Conservation (phyloP, 2,329 filamentous ascomycete genomes). For the Lomentospora prolificans region DNA sequence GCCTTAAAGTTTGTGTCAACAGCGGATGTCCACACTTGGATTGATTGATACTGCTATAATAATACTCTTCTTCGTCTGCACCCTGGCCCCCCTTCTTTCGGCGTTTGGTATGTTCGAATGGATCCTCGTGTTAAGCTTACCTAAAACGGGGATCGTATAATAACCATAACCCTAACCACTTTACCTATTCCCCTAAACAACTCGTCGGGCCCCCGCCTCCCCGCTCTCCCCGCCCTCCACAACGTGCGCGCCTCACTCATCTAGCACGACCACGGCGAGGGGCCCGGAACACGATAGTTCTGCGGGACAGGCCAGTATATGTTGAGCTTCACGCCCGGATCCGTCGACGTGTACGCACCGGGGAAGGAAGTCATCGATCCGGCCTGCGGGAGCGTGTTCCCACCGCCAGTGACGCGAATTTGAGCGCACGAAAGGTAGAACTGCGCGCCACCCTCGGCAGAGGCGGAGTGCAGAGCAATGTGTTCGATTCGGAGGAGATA, state of each 20-base stretch:
- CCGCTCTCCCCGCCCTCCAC: background rate
- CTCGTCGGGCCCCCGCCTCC: background rate
- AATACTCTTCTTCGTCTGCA: no score
- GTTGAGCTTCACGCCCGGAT: slow-evolving; percentile 29
- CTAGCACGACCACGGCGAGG: background rate
- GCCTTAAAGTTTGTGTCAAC: no score
- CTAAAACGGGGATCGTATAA: no score
- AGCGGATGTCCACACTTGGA: no score
- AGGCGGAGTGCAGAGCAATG: slow-evolving; percentile 34
- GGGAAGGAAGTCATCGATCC: slow-evolving; percentile 23
- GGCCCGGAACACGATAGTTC: slow-evolving; percentile 17
- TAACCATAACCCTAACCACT: background rate
- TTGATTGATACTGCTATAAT: no score
- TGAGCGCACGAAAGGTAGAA: slow-evolving; percentile 32
- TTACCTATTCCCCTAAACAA: slow-evolving; percentile 9
- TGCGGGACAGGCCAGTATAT: slow-evolving; percentile 30
- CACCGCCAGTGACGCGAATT: slow-evolving; percentile 29
- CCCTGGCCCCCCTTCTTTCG: no score
- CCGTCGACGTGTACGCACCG: slow-evolving; percentile 25
- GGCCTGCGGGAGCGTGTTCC: slow-evolving; percentile 24
- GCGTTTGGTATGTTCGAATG: no score
- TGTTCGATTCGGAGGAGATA: slow-evolving; percentile 39
- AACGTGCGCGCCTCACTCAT: background rate
- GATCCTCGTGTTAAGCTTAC: no score
- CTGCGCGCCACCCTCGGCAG: slow-evolving; percentile 30